These are phyloP conservation scores for Corchorus capsularis DNA, from an alignment of 345 rosid species.

Conservation along the genomic window DNA sequence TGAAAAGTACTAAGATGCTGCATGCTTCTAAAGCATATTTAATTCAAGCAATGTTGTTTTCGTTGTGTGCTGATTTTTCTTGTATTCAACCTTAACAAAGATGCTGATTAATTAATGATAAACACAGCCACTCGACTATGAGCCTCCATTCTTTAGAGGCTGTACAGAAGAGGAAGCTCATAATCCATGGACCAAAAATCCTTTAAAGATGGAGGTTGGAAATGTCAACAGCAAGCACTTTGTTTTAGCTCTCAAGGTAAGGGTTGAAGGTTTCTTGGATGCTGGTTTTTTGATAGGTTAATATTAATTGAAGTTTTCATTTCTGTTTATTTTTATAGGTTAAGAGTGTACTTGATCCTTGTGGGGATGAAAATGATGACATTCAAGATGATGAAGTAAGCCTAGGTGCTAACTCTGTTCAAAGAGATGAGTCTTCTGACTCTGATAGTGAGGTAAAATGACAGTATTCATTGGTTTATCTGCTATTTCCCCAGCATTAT, in stretches of 20 bases:
- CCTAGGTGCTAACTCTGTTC: conserved; percentile 63
- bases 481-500: too few species aligned
- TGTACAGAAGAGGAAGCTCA: conserved; percentile 84
- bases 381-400: conserved; percentile 69
- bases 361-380: conserved; percentile 83
- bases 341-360: conserved; percentile 97
- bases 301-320: conserved; percentile 8
- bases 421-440: conserved; percentile 61
- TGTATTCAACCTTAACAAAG: not conserved
- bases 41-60: not conserved
- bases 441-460: conserved; percentile 82
- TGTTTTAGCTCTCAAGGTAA: conserved; percentile 82
- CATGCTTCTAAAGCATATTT: conserved; percentile 15
- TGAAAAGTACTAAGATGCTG: not conserved
- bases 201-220: conserved; percentile 94
- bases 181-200: conserved; percentile 79
- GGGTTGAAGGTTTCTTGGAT: conserved; percentile 17
- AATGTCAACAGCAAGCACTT: conserved; percentile 96
- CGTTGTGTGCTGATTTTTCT: conserved; percentile 16
- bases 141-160: conserved; percentile 93
- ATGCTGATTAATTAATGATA: conserved; percentile 4
- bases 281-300: conserved; percentile 5
- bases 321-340: conserved; percentile 51
- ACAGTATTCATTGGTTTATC: not conserved
- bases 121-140: conserved; percentile 83